phyloP scores from a whole-genome alignment of 352 stramenopile genomes.

The Phytopythium vexans region DNA sequence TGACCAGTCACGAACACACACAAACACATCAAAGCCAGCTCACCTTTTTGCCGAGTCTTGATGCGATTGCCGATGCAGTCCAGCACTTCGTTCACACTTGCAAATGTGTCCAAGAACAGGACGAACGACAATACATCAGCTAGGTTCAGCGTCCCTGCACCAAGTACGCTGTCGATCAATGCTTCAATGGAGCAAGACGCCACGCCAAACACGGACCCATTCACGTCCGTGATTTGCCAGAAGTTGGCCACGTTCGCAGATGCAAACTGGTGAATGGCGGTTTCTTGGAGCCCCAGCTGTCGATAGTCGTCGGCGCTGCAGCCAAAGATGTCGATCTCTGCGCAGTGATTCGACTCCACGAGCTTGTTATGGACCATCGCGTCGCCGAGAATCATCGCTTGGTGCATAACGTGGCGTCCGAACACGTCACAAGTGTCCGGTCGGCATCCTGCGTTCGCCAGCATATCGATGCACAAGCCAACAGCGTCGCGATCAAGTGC shows the following conservation, averaged over 20 bases:
- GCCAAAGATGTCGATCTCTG: slow-evolving; percentile 62
- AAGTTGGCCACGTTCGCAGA: slow-evolving; percentile 6
- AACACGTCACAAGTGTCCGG: slow-evolving; percentile 62
- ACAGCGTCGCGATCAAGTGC: slow-evolving; percentile 15
- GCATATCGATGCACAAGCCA: slow-evolving; percentile 46
- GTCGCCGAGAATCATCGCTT: slow-evolving; percentile 42
- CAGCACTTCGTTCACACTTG: slow-evolving; percentile 57
- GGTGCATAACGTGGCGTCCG: slow-evolving; percentile 52
- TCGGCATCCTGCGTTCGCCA: slow-evolving; percentile 42
- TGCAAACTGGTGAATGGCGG: neutral
- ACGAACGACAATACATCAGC: slow-evolving; percentile 66
- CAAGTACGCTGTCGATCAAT: slow-evolving; percentile 30
- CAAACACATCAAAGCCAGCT: slow-evolving; percentile 2
- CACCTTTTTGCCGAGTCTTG: slow-evolving; percentile 46
- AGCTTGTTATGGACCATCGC: slow-evolving; percentile 28
- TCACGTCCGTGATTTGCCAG: slow-evolving; percentile 20
- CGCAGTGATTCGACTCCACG: slow-evolving; percentile 10
- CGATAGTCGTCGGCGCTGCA: slow-evolving; percentile 57
- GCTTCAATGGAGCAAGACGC: slow-evolving; percentile 22
- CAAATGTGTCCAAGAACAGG: slow-evolving; percentile 69
- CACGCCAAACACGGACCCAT: neutral
- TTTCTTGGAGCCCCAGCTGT: slow-evolving; percentile 13
- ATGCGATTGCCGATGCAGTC: slow-evolving; percentile 45
- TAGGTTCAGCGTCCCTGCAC: slow-evolving; percentile 40
- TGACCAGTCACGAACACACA: neutral